Percentiles rank a stretch among this genome's conserved stretches.
phyloP scores from a whole-genome alignment of 768 basidiomycete genomes.

The Agrocybe praecox region DNA sequence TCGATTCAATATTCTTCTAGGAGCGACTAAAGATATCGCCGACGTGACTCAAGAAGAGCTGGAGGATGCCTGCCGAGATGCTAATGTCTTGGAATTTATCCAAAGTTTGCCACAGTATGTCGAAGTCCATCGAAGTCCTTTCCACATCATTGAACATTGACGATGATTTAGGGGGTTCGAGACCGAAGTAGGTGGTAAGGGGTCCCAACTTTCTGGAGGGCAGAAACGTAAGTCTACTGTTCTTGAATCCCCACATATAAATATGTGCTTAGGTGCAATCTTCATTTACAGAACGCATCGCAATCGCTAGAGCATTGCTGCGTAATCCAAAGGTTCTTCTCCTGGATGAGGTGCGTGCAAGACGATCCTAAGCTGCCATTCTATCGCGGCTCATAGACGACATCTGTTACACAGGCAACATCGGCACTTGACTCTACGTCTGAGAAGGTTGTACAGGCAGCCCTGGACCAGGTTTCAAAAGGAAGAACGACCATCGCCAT shows the following conservation, averaged over 20 bases:
- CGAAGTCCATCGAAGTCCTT: slow-evolving; percentile 12
- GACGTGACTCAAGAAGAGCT: slow-evolving; percentile 89
- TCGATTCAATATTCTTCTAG: slow-evolving; percentile 89
- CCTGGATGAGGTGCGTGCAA: slow-evolving; percentile 62
- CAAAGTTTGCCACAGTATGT: slow-evolving; percentile 72
- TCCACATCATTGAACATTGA: not conserved
- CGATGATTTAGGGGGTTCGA: slow-evolving; percentile 73
- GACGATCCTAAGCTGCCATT: not conserved
- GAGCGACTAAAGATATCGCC: slow-evolving; percentile 71
- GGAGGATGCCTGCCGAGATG: slow-evolving; percentile 80
- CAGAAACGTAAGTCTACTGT: slow-evolving; percentile 65
- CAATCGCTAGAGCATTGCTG: slow-evolving; percentile 90
- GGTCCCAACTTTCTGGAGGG: slow-evolving; percentile 86
- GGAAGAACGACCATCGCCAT: slow-evolving; percentile 95
- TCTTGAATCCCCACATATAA: too few species aligned
- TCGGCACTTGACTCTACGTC: slow-evolving; percentile 90
- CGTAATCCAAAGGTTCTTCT: slow-evolving; percentile 90
- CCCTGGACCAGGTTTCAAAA: slow-evolving; percentile 88
- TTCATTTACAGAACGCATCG: slow-evolving; percentile 53
- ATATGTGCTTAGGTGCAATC: too few species aligned
- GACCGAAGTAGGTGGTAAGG: slow-evolving; percentile 89
- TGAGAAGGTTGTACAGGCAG: slow-evolving; percentile 95
- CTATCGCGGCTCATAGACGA: not conserved
- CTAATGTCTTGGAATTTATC: slow-evolving; percentile 93
- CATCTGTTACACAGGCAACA: slow-evolving; percentile 52